These are phyloP conservation scores for Pseudogymnoascus sp. DNA, from an alignment of 2,329 filamentous ascomycete species.

Conservation along the genomic window DNA sequence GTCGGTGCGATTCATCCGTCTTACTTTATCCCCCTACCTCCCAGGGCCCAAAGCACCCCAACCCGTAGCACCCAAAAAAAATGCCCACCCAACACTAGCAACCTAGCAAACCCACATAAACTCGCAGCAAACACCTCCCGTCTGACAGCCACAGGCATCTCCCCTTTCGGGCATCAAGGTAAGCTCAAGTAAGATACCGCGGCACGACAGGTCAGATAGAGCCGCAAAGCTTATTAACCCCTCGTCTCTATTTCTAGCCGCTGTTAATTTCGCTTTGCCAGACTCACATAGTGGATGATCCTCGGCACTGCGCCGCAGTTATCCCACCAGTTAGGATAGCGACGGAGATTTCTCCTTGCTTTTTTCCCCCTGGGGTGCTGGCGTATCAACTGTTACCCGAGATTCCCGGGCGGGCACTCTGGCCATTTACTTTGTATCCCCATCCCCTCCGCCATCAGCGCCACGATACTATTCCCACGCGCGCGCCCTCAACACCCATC, in stretches of 20 bases:
- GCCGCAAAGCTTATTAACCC: background rate
- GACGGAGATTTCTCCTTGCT: background rate
- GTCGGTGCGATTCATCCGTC: background rate
- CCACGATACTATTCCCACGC: background rate
- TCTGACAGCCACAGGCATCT: background rate
- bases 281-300: background rate
- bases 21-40: background rate
- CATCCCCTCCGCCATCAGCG: background rate
- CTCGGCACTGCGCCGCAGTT: background rate
- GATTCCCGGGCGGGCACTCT: background rate
- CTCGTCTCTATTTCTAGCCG: background rate
- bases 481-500: background rate
- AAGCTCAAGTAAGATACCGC: background rate
- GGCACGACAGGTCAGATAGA: background rate
- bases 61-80: background rate
- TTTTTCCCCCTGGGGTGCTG: background rate
- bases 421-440: background rate
- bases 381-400: background rate
- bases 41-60: background rate
- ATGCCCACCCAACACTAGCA: background rate
- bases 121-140: background rate
- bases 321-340: background rate
- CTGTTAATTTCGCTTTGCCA: background rate
- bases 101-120: background rate
- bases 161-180: background rate